These are phyloP conservation scores for Hyaloperonospora arabidopsidis DNA, from an alignment of 352 stramenopile species.

Conservation along the genomic window DNA sequence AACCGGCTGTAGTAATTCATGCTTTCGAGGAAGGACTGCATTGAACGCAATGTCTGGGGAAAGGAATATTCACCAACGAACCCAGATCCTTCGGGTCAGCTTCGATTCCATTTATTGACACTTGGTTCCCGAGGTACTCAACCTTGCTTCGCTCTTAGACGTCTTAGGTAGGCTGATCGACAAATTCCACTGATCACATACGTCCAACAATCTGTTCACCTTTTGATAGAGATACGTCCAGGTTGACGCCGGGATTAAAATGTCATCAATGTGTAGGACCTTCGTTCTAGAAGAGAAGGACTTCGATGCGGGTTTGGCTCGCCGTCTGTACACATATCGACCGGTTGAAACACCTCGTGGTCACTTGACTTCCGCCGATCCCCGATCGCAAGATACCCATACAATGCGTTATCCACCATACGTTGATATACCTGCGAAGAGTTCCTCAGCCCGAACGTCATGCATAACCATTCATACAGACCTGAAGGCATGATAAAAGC, in stretches of 20 bases:
- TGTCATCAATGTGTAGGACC: not conserved
- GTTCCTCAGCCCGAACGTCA: not conserved
- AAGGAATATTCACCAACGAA: not conserved
- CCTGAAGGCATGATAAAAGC: not conserved
- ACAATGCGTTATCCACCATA: not conserved
- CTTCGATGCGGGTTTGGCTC: not conserved
- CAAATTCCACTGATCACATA: not conserved
- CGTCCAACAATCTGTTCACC: not conserved
- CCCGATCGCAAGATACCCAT: not conserved
- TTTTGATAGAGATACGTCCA: not conserved
- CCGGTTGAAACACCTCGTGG: not conserved
- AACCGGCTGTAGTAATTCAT: constrained; percentile 1
- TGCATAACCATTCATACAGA: not conserved
- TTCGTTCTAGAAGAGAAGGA: not conserved
- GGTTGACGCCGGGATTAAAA: not conserved
- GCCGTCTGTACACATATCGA: not conserved
- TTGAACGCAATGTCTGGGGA: not conserved
- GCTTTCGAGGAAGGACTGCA: not conserved
- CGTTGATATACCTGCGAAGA: not conserved
- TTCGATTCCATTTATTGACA: not conserved
- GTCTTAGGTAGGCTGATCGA: not conserved
- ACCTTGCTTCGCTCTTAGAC: not conserved
- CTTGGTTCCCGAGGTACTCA: not conserved
- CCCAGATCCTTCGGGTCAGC: not conserved
- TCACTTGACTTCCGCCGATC: not conserved